Evolutionary conservation across 106 monocot species (phyloP), one percentile per base, ranked within the genome.

Genomic region (Dendrobium chrysotoxum): DNA sequence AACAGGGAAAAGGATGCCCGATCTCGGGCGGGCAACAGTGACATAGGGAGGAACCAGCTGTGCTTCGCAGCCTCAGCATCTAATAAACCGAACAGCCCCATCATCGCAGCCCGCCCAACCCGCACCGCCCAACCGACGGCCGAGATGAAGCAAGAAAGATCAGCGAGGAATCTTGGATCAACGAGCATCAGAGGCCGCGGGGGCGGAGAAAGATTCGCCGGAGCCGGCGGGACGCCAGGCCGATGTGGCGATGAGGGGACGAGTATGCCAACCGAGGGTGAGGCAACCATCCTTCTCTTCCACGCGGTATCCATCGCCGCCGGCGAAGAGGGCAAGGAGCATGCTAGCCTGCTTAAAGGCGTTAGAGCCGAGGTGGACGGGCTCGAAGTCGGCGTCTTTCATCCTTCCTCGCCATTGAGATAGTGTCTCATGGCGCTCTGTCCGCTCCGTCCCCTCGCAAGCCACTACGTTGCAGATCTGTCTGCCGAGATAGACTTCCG

Each of bases 391-490:
- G 68, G 91, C 91, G 1, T 76, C 68, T 2, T 1, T 64, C 73
- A 94, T 76, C 74, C 97, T 82, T 26, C 55, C 75, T 55, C 85
- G 77, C 97, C 97, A 98, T 75, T 92, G 89, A 18, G 6, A 57
- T 76, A 87, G 68, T 65, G 91, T 89, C 88, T 98, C 97, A 85
- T 98, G 97, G 83, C 97, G 77, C 80, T 98, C 97, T 15, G 81
- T 87, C 81, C 97, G 75, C 46, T 89, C 92, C 23, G 57, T 53
- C 28, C 97, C 97, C 76, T 98, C 97, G 81, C 92, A 91, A 28
- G 95, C 94, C 79, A 98, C 94, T 53, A 98, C 88, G 85, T 98
- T 89, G 86, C 89, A 98, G 74, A 98, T 94, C 86, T 98, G 89
- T 66, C 84, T 77, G 23, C 95, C 92, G 25, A 98, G 83, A 84